Conservation (phyloP, 495 filamentous ascomycete genomes). For the Usnea hakonensis region DNA sequence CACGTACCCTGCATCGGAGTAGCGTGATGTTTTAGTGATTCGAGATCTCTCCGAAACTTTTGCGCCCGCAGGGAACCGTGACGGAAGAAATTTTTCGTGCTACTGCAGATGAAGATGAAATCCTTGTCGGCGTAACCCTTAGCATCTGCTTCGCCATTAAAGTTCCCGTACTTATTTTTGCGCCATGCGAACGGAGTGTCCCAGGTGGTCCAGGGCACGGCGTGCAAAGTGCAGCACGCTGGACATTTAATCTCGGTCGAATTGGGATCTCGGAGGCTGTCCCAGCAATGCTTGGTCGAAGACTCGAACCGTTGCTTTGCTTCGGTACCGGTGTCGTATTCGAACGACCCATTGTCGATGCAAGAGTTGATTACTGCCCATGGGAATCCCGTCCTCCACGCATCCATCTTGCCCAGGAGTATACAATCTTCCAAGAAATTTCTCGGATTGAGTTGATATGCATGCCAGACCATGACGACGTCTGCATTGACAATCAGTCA, state of each 20-base stretch:
- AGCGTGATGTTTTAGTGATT: conserved; percentile 33
- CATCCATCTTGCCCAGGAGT: conserved; percentile 45
- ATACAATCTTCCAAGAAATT: conserved; percentile 72
- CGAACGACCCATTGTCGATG: conserved; percentile 57
- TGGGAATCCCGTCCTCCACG: conserved; percentile 63
- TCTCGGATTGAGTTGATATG: conserved; percentile 76
- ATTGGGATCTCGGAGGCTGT: conserved; percentile 46
- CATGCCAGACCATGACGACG: conserved; percentile 85
- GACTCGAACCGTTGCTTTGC: conserved; percentile 42
- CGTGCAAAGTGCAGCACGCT: conserved; percentile 36
- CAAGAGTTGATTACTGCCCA: conserved; percentile 56
- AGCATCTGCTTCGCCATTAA: conserved; percentile 13
- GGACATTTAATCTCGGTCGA: conserved; percentile 55
- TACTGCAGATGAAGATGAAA: too few species aligned
- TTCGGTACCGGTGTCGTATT: conserved; percentile 46
- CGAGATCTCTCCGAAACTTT: conserved; percentile 51
- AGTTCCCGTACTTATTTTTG: conserved; percentile 19
- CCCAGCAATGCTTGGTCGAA: conserved; percentile 49
- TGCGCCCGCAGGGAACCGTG: conserved; percentile 40
- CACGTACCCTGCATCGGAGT: conserved; percentile 61
- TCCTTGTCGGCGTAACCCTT: conserved; percentile 59
- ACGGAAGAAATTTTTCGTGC: too few species aligned
- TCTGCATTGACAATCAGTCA: conserved; percentile 38
- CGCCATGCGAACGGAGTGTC: conserved; percentile 24
- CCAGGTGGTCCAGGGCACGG: conserved; percentile 56